These are phyloP conservation scores for Diutina mesorugosa DNA, from an alignment of 1,139 yeast species.

Conservation along the genomic window DNA sequence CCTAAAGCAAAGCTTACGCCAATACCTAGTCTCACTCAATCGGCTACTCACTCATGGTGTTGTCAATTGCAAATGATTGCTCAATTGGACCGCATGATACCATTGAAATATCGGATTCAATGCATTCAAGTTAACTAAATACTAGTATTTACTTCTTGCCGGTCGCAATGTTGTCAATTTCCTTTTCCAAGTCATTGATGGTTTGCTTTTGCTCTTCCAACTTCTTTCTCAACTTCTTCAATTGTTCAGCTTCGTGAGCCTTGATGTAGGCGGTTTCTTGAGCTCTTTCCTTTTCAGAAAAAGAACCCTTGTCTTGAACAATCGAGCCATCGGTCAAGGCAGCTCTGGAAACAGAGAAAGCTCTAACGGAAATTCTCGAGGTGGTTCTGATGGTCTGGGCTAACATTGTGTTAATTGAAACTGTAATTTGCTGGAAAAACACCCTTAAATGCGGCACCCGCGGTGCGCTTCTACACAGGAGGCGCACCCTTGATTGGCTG, in stretches of 20 bases:
- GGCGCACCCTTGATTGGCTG: background rate
- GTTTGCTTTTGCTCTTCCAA: slow-evolving; percentile 33
- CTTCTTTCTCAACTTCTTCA: slow-evolving; percentile 31
- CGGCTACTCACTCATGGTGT: too few relatives aligned
- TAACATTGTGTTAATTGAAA: slow-evolving; percentile 13
- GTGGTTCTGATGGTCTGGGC: slow-evolving; percentile 17
- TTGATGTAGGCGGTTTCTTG: slow-evolving; percentile 31
- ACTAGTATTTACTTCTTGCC: slow-evolving; percentile 15
- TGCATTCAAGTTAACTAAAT: background rate
- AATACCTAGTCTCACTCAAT: too few relatives aligned
- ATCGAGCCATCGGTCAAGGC: slow-evolving; percentile 15
- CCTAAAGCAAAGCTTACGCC: too few relatives aligned
- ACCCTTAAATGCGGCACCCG: background rate
- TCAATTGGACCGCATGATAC: too few relatives aligned
- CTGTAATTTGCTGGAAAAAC: background rate
- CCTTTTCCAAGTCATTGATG: slow-evolving; percentile 27
- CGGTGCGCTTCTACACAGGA: background rate
- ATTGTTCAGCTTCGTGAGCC: slow-evolving; percentile 37
- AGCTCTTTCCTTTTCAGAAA: slow-evolving; percentile 33
- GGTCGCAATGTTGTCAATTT: slow-evolving; percentile 17
- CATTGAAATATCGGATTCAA: background rate
- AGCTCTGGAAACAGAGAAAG: slow-evolving; percentile 24
- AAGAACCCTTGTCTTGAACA: slow-evolving; percentile 14
- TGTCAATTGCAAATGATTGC: too few relatives aligned
- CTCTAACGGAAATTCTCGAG: slow-evolving; percentile 18